These are phyloP conservation scores for Wallacemonas rigidus DNA, from an alignment of 208 protist species.

Conservation along the genomic window DNA sequence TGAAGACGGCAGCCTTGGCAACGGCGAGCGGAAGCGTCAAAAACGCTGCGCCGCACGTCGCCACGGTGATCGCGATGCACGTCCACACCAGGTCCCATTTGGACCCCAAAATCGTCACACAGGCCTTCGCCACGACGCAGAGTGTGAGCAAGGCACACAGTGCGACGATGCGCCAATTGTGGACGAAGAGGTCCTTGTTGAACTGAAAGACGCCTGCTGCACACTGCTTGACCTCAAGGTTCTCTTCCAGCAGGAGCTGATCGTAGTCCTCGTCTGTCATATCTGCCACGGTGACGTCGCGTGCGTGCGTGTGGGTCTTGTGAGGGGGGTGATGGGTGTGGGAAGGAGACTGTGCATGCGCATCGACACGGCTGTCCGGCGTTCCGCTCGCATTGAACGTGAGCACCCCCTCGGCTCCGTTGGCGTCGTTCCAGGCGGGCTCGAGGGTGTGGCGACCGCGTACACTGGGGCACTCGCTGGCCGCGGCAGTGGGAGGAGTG, in stretches of 20 bases:
- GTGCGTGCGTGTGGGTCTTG: neutral
- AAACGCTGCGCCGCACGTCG: constrained; percentile 22
- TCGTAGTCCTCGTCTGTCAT: constrained; percentile 9
- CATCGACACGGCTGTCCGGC: too few relatives aligned
- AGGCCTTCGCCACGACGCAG: constrained; percentile 31
- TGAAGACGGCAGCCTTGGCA: constrained; percentile 33
- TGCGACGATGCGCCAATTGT: constrained; percentile 37
- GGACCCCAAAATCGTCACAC: constrained; percentile 36
- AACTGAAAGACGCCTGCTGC: constrained; percentile 36
- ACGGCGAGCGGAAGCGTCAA: constrained; percentile 33
- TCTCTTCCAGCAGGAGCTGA: neutral
- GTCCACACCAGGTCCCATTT: constrained; percentile 30
- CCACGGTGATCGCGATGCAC: constrained; percentile 27
- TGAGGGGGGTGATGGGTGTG: neutral
- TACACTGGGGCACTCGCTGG: too few relatives aligned
- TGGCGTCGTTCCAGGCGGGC: neutral
- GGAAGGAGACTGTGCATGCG: too few relatives aligned
- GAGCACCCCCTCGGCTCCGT: neutral
- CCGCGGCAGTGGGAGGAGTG: too few relatives aligned
- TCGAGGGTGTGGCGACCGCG: neutral
- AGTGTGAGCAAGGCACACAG: constrained; percentile 41
- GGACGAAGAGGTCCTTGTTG: constrained; percentile 36
- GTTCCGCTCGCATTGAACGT: too few relatives aligned
- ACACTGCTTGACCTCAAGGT: constrained; percentile 19
- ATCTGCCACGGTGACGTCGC: neutral